Evolutionary conservation across 768 basidiomycete species (phyloP).

Genomic region (Amanita subjunquillea): DNA sequence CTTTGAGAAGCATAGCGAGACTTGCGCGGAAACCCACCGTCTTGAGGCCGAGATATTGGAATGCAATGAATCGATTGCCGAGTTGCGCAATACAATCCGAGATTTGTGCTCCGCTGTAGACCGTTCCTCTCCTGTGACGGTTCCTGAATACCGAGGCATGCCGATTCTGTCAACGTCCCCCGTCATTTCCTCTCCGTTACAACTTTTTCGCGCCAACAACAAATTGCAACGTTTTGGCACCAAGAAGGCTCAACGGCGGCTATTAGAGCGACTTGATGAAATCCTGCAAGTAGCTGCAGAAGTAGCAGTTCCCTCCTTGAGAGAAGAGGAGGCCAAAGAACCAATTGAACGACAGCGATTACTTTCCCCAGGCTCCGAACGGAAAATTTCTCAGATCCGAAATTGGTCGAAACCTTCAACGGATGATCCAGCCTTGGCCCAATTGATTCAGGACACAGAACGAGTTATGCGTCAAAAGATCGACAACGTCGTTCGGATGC

Average conservation of each 20-base stretch:
- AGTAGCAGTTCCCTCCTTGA: conserved; percentile 78
- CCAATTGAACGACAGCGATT: conserved; percentile 90
- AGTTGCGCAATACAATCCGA: conserved; percentile 79
- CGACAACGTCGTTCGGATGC: conserved; percentile 90
- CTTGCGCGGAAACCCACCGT: conserved; percentile 91
- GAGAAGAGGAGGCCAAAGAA: conserved; percentile 85
- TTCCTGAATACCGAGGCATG: conserved; percentile 82
- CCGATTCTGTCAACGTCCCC: conserved; percentile 73
- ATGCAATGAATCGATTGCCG: conserved; percentile 86
- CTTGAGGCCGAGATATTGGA: conserved; percentile 92
- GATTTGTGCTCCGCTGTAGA: conserved; percentile 69
- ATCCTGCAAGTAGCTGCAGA: conserved; percentile 72
- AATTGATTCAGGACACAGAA: conserved; percentile 82
- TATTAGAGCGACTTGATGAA: conserved; percentile 83
- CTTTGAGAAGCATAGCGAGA: conserved; percentile 99
- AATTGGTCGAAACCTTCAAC: conserved; percentile 82
- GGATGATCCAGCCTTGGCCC: conserved; percentile 75
- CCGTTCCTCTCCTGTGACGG: conserved; percentile 51
- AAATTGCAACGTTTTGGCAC: conserved; percentile 75
- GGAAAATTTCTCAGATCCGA: conserved; percentile 73
- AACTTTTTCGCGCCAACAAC: conserved; percentile 56
- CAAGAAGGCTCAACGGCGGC: conserved; percentile 69
- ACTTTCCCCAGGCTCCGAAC: conserved; percentile 82
- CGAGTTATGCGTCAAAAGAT: conserved; percentile 88
- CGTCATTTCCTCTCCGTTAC: conserved; percentile 62